Percentiles rank a stretch among this genome's conserved stretches.
phyloP scores from a whole-genome alignment of 257 asterid species.

The Nicotiana knightiana region DNA sequence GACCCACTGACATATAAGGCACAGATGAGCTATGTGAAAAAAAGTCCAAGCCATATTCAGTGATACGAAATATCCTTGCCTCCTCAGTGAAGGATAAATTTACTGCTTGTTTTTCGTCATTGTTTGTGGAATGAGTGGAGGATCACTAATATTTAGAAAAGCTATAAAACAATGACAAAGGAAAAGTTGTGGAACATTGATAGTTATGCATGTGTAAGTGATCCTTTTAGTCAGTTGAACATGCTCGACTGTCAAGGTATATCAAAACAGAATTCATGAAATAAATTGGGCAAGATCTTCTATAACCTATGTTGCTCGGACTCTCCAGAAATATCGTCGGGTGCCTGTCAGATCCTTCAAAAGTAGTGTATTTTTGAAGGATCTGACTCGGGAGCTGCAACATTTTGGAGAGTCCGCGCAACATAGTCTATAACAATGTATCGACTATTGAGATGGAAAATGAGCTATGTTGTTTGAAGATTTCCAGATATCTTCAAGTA shows the following conservation, averaged over 20 bases:
- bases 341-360: too few relatives aligned
- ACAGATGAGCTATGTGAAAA: neutral
- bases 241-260: neutral
- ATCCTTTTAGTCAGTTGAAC: neutral
- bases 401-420: too few relatives aligned
- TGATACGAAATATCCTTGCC: neutral
- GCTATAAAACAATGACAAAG: neutral
- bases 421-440: neutral
- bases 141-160: neutral
- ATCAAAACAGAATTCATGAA: neutral
- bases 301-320: neutral
- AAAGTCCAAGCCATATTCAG: neutral
- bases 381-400: too few relatives aligned
- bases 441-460: neutral
- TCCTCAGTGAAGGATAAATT: neutral
- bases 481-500: neutral
- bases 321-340: too few relatives aligned
- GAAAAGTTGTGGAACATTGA: neutral
- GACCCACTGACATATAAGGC: neutral
- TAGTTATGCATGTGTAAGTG: neutral
- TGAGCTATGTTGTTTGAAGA: neutral
- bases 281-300: neutral
- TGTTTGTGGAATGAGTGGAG: neutral
- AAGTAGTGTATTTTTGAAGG: too few relatives aligned
- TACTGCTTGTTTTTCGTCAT: neutral